Evolutionary conservation across 345 rosid species (phyloP).

Genomic region (Theobroma cacao): DNA sequence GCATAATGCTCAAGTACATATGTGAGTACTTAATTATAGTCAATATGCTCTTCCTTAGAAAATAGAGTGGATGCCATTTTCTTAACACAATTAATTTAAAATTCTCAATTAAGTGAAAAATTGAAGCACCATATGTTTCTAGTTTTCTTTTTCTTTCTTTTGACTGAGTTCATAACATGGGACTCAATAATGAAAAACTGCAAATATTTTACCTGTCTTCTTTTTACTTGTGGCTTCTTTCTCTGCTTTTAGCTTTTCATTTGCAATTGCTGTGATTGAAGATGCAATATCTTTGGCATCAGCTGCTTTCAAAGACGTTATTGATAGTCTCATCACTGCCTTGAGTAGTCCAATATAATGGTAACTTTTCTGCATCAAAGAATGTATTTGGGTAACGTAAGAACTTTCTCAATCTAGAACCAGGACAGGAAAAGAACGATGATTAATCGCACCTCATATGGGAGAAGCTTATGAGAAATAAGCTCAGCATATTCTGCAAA

Average conservation of each 20-base stretch:
- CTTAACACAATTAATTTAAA: background rate
- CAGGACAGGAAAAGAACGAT: background rate
- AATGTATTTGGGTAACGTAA: background rate
- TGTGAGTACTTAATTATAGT: slow-evolving; percentile 1
- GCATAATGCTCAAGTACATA: background rate
- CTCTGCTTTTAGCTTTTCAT: slow-evolving; percentile 87
- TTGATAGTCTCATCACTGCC: slow-evolving; percentile 78
- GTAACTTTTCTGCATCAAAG: slow-evolving; percentile 70
- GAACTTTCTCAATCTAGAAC: background rate
- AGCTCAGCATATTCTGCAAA: slow-evolving; percentile 90
- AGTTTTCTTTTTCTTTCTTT: too few relatives aligned
- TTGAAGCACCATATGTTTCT: background rate
- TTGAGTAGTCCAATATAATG: slow-evolving; percentile 71
- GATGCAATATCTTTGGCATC: slow-evolving; percentile 89
- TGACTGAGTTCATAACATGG: background rate
- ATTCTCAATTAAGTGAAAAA: background rate
- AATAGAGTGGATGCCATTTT: background rate
- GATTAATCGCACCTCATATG: slow-evolving; percentile 57
- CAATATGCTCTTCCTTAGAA: background rate
- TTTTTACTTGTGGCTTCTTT: slow-evolving; percentile 84
- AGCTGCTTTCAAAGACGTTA: slow-evolving; percentile 71
- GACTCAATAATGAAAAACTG: background rate
- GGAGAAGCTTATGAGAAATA: slow-evolving; percentile 63
- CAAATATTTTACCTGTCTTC: slow-evolving; percentile 55
- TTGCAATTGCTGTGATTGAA: slow-evolving; percentile 78